Evolutionary conservation across 1,284 basidiomycete species (phyloP).

Genomic region (Boletellus deceptivus): DNA sequence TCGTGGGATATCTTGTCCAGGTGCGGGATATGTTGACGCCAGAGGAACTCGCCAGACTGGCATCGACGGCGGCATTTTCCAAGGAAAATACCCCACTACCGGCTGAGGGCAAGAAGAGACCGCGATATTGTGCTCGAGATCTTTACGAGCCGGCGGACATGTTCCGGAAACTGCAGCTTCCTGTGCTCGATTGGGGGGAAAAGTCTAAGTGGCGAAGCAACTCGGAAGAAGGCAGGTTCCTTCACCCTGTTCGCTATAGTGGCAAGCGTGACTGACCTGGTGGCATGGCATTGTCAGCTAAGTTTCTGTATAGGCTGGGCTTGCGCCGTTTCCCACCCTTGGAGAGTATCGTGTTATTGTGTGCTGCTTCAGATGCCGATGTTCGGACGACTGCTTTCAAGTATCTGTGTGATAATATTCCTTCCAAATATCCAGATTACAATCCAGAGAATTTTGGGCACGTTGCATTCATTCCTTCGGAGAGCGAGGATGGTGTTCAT

Average conservation of each 20-base stretch:
- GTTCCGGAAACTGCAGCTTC: constrained; percentile 74
- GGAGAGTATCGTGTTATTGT: constrained; percentile 63
- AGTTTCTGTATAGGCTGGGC: constrained; percentile 80
- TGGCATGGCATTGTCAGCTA: constrained; percentile 50
- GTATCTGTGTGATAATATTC: constrained; percentile 76
- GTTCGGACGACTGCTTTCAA: constrained; percentile 61
- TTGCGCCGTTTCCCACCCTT: constrained; percentile 74
- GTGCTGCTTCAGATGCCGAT: constrained; percentile 50
- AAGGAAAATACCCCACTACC: constrained; percentile 46
- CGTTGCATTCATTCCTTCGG: constrained; percentile 80
- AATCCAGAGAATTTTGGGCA: constrained; percentile 51
- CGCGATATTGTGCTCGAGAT: constrained; percentile 62
- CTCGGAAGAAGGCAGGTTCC: constrained; percentile 77
- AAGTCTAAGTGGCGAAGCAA: constrained; percentile 73
- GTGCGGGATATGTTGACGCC: constrained; percentile 70
- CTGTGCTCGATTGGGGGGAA: constrained; percentile 86
- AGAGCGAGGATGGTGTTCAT: constrained; percentile 47
- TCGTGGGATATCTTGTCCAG: constrained; percentile 89
- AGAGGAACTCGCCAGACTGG: constrained; percentile 72
- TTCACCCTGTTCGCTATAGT: background rate
- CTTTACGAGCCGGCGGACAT: constrained; percentile 84
- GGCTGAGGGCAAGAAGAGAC: constrained; percentile 34
- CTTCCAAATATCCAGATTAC: constrained; percentile 64
- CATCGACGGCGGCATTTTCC: constrained; percentile 80
- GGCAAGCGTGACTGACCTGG: background rate